A percentile compares a stretch with the other conserved stretches of the same genome.
Evolutionary conservation across 371 early-diverging fungal species (phyloP).

Genomic region (Mortierella sp.): DNA sequence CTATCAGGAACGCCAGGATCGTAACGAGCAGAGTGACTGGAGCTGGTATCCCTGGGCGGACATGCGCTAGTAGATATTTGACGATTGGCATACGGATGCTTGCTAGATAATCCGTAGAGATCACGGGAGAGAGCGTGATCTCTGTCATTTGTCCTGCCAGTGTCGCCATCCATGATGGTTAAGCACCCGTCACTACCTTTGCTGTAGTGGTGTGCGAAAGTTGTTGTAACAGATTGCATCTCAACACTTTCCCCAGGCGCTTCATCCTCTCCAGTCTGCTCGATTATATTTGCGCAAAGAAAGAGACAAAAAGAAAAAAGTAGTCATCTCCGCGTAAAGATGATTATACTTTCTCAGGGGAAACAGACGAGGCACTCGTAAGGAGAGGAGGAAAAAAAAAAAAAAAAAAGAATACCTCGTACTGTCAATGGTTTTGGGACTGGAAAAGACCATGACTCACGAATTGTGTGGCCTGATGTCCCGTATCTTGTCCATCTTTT

Average conservation of each 20-base stretch:
- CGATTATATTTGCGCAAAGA: neutral
- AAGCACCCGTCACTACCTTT: neutral
- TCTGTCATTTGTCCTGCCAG: slow-evolving; percentile 1
- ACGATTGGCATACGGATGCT: no score
- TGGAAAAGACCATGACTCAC: neutral
- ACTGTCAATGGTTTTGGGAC: slow-evolving; percentile 1
- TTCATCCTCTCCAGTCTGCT: slow-evolving; percentile 4
- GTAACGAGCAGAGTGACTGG: neutral
- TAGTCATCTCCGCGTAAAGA: neutral
- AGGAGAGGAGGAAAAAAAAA: neutral
- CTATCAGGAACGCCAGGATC: neutral
- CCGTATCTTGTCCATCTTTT: slow-evolving; percentile 2
- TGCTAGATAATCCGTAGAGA: neutral
- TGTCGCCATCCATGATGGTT: neutral
- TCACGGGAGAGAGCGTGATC: slow-evolving; percentile 2
- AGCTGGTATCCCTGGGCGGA: neutral
- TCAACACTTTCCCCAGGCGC: neutral
- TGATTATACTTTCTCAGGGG: neutral
- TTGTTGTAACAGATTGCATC: neutral
- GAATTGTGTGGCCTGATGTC: neutral
- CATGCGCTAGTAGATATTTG: no score
- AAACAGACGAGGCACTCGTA: neutral
- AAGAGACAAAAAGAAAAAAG: neutral
- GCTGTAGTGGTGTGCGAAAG: neutral
- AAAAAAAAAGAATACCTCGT: neutral